Base-by-base conservation (phyloP, 305 asterid species). In the Ilex paraguariensis region DNA sequence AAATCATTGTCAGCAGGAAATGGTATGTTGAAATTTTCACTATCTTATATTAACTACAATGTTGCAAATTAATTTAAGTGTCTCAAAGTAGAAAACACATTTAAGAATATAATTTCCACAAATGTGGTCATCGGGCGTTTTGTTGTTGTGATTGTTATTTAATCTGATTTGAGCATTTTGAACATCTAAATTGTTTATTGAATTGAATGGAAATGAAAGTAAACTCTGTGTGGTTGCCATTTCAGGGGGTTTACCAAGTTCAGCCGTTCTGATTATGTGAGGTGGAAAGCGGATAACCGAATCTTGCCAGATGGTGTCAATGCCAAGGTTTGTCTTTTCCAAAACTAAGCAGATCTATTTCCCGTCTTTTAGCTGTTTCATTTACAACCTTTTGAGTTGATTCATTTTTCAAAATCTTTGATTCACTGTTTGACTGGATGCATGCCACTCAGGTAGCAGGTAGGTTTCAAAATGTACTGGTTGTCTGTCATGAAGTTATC, bases 1-100 rank as follows among this genome's bases (percentile, higher is more conserved):
- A 79, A 82, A 82, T 82, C 57, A 82, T 82, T 53, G 84, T 82
- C 62, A 82, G 87, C 81, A 69, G 87, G 66, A 82, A 82, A 57
- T 82, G 87, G 87, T 82, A 67, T 51, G 71, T 11, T 14, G 21
- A 39, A 14, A 50, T 16, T 15, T n/a, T 17, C 28, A 36, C 42
- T 8, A 36, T 4, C 6, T 36, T 21, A 8, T 36, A 36, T 36
- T 36, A 36, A 8, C 42, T 36, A 36, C 42, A 36, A 36, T 21
- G 42, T 36, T 5, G 1, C 42, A 4, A 36, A 5, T 36, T 5
- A 4, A 4, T 2, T 36, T 8, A 0, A 8, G 0, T 36, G 42
- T 36, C 42, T 36, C 42, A 36, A 36, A 36, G 6, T 8, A 8
- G 42, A 0, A n/a, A 36, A 36, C 42, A 36, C 42, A 8, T 36